These are phyloP conservation scores for Hortaea werneckii DNA, from an alignment of 2,329 filamentous ascomycete species.

Conservation along the genomic window DNA sequence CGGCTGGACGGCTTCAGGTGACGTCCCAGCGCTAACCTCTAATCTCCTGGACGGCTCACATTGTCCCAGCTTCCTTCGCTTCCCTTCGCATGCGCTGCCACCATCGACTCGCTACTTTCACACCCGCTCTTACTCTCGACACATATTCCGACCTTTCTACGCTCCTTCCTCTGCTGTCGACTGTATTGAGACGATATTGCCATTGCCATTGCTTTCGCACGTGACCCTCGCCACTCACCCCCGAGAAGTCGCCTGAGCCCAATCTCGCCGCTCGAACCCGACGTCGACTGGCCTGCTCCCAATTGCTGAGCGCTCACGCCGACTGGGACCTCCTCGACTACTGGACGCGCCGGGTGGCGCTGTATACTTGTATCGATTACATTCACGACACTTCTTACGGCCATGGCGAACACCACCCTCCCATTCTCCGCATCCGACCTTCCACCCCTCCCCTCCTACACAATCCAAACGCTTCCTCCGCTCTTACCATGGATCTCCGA, in stretches of 20 bases:
- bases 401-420: constrained; percentile 32
- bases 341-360: constrained; percentile 2
- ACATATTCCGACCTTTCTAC: constrained; percentile 4
- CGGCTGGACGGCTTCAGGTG: no score
- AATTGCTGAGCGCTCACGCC: no score
- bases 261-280: no score
- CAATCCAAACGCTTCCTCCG: constrained; percentile 57
- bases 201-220: no score
- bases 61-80: background rate
- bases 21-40: no score
- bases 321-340: background rate
- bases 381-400: background rate
- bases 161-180: constrained; percentile 7
- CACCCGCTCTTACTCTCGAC: background rate
- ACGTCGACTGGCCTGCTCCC: background rate
- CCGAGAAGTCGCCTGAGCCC: no score
- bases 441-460: constrained; percentile 78
- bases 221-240: no score
- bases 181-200: background rate
- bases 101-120: background rate
- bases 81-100: background rate
- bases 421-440: constrained; percentile 46
- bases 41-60: constrained; percentile 4
- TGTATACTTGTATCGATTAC: background rate
- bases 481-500: constrained; percentile 73